Conservation (phyloP, 306 rosid species). For the Begonia peltatifolia region DNA sequence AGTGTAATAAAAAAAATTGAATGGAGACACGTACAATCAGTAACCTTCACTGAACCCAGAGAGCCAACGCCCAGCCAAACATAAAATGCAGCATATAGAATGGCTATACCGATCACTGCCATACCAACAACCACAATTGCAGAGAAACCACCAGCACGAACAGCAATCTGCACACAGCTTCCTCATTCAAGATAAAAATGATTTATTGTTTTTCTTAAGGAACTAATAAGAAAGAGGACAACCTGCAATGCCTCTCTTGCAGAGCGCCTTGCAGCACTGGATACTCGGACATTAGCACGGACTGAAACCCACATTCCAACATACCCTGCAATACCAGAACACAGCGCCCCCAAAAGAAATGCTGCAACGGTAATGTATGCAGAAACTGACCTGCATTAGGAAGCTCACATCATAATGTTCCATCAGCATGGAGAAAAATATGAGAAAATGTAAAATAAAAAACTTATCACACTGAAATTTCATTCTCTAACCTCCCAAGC, state of each 20-base stretch:
- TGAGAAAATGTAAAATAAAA: background rate
- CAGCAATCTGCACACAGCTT: constrained; percentile 67
- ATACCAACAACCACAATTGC: constrained; percentile 92
- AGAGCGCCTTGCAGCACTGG: constrained; percentile 98
- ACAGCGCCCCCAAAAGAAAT: constrained; percentile 90
- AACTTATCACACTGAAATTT: constrained; percentile 1
- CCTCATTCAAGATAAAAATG: constrained; percentile 19
- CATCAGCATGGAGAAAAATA: constrained; percentile 2
- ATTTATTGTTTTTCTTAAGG: constrained; percentile 7
- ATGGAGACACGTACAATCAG: constrained; percentile 64
- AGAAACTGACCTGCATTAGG: constrained; percentile 61
- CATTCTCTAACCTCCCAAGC: constrained; percentile 65
- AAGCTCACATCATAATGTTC: constrained; percentile 13
- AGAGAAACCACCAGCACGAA: constrained; percentile 98
- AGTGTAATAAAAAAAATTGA: too few relatives aligned
- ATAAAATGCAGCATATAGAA: constrained; percentile 83
- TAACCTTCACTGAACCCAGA: constrained; percentile 87
- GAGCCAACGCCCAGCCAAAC: constrained; percentile 90
- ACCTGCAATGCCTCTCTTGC: constrained; percentile 99
- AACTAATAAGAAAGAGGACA: constrained; percentile 16
- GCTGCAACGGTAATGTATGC: constrained; percentile 91
- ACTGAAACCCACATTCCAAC: constrained; percentile 99
- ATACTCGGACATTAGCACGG: constrained; percentile 97
- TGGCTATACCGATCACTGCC: constrained; percentile 93
- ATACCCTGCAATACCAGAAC: constrained; percentile 95